Percentiles rank a stretch among this genome's conserved stretches.
These are phyloP conservation scores for Paecilomyces sp. DNA, from an alignment of 2,329 filamentous ascomycete species.

Conservation along the genomic window DNA sequence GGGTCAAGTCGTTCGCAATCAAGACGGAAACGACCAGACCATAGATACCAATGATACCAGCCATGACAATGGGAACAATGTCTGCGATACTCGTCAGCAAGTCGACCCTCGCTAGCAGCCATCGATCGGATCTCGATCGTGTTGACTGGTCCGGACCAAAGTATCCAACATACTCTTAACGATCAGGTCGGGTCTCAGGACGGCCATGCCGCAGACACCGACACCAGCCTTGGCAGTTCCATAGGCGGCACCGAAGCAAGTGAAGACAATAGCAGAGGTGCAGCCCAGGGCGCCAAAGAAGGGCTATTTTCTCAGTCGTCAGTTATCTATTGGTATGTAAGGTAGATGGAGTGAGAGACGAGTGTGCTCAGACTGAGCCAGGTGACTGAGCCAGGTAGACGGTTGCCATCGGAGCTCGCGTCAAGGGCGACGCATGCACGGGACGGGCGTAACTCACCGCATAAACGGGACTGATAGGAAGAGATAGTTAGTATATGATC, in stretches of 20 bases:
- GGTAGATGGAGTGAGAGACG: not conserved
- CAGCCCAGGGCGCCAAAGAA: conserved; percentile 98
- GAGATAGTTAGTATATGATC: conserved; percentile 14
- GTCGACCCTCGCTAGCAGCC: not conserved
- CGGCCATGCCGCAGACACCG: conserved; percentile 97
- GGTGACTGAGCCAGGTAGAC: not conserved
- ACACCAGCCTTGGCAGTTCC: conserved; percentile 99
- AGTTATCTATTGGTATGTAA: not conserved
- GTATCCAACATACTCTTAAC: conserved; percentile 78
- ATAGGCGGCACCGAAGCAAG: conserved; percentile 93
- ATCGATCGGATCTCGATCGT: conserved; percentile 8
- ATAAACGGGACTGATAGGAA: conserved; percentile 75
- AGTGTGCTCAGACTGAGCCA: not conserved
- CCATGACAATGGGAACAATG: conserved; percentile 99
- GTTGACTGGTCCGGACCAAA: not conserved
- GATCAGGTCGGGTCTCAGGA: conserved; percentile 93
- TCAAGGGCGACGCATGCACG: conserved; percentile 4
- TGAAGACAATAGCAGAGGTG: conserved; percentile 91
- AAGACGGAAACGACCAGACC: conserved; percentile 82
- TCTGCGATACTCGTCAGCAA: conserved; percentile 48
- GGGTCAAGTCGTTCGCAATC: conserved; percentile 71
- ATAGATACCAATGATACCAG: conserved; percentile 99
- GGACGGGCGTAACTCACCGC: conserved; percentile 69
- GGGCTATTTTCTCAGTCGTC: conserved; percentile 47
- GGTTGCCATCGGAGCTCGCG: not conserved